phyloP scores from a whole-genome alignment of 345 rosid species.

The Jatropha curcas region DNA sequence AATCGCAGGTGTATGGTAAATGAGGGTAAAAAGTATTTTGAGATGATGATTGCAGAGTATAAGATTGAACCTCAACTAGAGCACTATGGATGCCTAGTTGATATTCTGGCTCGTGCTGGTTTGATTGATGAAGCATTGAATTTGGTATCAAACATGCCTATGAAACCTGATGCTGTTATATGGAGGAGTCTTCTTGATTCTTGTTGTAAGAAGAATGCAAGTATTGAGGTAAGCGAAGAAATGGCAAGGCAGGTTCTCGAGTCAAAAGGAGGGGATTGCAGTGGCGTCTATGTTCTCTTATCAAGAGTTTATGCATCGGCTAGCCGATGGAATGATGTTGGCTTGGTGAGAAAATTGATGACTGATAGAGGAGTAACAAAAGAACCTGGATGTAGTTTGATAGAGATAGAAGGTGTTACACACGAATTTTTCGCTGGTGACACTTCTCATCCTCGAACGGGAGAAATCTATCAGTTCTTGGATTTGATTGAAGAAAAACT shows the following conservation, averaged over 20 bases:
- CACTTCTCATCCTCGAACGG: conserved; percentile 62
- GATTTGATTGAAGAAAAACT: conserved; percentile 54
- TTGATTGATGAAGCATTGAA: conserved; percentile 61
- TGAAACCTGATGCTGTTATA: conserved; percentile 73
- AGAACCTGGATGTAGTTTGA: conserved; percentile 86
- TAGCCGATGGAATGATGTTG: conserved; percentile 74
- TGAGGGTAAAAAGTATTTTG: conserved; percentile 57
- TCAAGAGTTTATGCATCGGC: conserved; percentile 79
- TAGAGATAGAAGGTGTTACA: conserved; percentile 61
- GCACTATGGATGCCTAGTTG: conserved; percentile 79
- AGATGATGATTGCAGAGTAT: conserved; percentile 60
- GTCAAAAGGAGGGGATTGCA: conserved; percentile 39
- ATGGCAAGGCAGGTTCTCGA: conserved; percentile 54
- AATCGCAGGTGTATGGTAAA: conserved; percentile 64
- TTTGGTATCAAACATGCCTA: conserved; percentile 58
- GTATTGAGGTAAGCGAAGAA: conserved; percentile 62
- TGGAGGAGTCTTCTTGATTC: conserved; percentile 94
- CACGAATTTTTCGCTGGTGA: conserved; percentile 92
- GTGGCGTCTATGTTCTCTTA: conserved; percentile 72
- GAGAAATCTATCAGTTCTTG: conserved; percentile 56
- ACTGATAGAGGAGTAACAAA: conserved; percentile 58
- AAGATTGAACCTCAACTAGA: conserved; percentile 63
- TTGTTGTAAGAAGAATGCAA: conserved; percentile 60
- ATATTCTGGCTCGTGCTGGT: conserved; percentile 77
- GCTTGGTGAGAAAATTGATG: conserved; percentile 66